Evolutionary conservation across 352 stramenopile species (phyloP), one percentile per base, ranked within the genome.

Genomic region (Vaucheria bursata): DNA sequence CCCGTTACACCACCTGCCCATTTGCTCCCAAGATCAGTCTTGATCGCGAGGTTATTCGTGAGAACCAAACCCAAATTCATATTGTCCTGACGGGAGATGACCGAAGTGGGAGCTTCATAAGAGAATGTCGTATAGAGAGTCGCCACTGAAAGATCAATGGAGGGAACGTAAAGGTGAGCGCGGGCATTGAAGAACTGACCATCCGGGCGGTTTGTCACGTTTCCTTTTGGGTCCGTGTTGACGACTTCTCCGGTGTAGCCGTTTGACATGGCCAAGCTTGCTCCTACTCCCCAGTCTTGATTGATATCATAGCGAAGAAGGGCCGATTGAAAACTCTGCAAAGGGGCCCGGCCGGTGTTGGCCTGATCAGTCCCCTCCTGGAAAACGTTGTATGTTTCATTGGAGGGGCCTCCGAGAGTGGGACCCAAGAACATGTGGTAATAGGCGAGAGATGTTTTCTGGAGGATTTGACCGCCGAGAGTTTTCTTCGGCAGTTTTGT

Each of bases 311-410:
- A 59, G 45, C 45, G 45, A 18, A 59, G 25, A 25, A 18, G 18
- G 45, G 25, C 18, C 12, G 45, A 18, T 18, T 59, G 45, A 25
- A 59, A 59, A 59, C 12, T 59, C 45, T 59, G 45, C 45, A 59
- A 59, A 59, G 45, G 45, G 12, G 45, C n/a, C n/a, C n/a, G n/a
- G n/a, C n/a, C n/a, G n/a, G n/a, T n/a, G n/a, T n/a, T n/a, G n/a
- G n/a, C n/a, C n/a, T n/a, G n/a, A n/a, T n/a, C 18, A 59, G 18
- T 59, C 25, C 45, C 45, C 45, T 59, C 45, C 12, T 18, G 45
- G 45, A 59, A 59, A 25, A 59, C 45, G 45, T 59, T 59, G 45
- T 59, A 59, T 18, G 45, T 59, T 59, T 59, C 12, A 59, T 59
- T 25, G 12, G 45, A 59, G 25, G 45, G 45, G 12, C 18, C 12